Conservation (phyloP, 768 basidiomycete species). For the Kwoniella dejecticola region DNA sequence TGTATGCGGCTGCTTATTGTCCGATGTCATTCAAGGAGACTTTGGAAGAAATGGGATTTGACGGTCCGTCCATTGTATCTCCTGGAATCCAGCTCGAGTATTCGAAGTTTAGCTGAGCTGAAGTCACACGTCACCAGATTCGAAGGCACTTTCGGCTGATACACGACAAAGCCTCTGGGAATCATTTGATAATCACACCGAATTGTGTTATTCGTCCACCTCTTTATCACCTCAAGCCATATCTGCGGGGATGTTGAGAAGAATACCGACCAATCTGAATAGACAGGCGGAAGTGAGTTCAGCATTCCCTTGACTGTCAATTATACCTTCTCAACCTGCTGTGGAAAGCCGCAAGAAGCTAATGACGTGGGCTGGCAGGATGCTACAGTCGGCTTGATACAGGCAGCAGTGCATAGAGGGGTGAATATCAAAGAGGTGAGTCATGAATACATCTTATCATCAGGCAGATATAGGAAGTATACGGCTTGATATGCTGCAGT, state of each 20-base stretch:
- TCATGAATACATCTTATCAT: not conserved
- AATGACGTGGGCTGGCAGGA: slow-evolving; percentile 66
- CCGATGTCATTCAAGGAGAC: slow-evolving; percentile 72
- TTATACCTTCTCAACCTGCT: too few relatives aligned
- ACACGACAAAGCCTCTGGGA: slow-evolving; percentile 60
- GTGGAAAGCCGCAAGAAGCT: not conserved
- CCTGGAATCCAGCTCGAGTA: too few relatives aligned
- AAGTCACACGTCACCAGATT: slow-evolving; percentile 64
- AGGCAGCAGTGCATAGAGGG: slow-evolving; percentile 76
- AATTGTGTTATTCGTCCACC: slow-evolving; percentile 52
- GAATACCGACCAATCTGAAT: slow-evolving; percentile 75
- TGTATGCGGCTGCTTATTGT: slow-evolving; percentile 94
- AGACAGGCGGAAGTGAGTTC: slow-evolving; percentile 51
- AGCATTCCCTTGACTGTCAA: not conserved
- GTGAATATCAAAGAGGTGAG: slow-evolving; percentile 75
- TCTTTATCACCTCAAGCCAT: slow-evolving; percentile 82
- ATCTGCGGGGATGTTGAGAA: slow-evolving; percentile 83
- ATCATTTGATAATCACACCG: slow-evolving; percentile 34
- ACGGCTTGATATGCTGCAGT: too few relatives aligned
- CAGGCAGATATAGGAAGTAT: too few relatives aligned
- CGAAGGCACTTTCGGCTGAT: slow-evolving; percentile 79
- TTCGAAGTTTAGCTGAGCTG: not conserved
- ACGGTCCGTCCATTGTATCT: slow-evolving; percentile 72
- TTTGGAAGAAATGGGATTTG: slow-evolving; percentile 82
- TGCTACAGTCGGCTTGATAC: slow-evolving; percentile 85